These are phyloP conservation scores for Globisporangium viniferum DNA, from an alignment of 352 stramenopile genomes.

Conservation along the genomic window DNA sequence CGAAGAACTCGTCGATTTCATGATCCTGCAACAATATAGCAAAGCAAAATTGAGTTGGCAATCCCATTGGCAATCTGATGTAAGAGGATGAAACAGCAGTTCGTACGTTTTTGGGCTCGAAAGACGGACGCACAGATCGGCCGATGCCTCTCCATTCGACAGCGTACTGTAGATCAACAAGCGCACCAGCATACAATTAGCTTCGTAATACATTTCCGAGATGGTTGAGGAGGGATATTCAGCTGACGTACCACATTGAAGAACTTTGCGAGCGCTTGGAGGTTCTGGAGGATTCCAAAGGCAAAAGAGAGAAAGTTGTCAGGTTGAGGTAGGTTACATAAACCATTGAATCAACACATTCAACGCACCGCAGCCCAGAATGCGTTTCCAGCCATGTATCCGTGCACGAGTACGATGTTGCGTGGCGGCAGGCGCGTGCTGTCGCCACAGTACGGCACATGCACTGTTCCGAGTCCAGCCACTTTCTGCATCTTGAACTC, in stretches of 20 bases:
- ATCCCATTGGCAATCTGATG: too few relatives aligned
- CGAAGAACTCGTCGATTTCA: conserved; percentile 78
- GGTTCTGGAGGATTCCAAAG: conserved; percentile 31
- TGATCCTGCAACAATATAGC: too few relatives aligned
- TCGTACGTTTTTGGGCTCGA: conserved; percentile 49
- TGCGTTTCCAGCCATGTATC: conserved; percentile 71
- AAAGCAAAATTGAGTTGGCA: too few relatives aligned
- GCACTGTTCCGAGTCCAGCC: conserved; percentile 64
- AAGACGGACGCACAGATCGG: conserved; percentile 60
- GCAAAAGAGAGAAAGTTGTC: conserved; percentile 7
- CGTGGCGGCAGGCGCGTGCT: conserved; percentile 40
- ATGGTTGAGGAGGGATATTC: too few relatives aligned
- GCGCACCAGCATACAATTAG: not conserved
- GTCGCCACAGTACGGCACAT: conserved; percentile 74
- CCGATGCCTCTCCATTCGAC: conserved; percentile 83
- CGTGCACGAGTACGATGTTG: conserved; percentile 72
- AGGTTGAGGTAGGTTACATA: not conserved
- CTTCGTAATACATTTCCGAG: not conserved
- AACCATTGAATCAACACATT: not conserved
- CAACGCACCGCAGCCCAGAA: conserved; percentile 67
- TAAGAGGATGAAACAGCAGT: not conserved
- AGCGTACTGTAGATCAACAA: conserved; percentile 44
- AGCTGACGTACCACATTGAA: conserved; percentile 70
- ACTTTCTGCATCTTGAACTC: conserved; percentile 56
- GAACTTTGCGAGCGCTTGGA: conserved; percentile 69